Conservation (phyloP, 768 basidiomycete genomes). For the Boletus subcaerulescens region DNA sequence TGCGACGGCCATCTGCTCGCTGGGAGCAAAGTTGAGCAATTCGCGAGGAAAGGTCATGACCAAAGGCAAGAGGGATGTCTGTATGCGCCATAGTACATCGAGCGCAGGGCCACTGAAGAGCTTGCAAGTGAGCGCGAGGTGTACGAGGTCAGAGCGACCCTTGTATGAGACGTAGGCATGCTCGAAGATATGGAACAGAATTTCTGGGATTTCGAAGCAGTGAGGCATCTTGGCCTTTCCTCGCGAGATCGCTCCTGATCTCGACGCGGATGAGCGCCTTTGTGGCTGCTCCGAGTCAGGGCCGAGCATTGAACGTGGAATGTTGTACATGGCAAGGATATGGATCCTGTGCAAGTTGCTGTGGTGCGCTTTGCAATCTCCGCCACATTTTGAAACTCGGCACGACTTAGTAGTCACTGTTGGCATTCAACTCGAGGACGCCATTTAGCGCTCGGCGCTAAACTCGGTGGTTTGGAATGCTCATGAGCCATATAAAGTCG, state of each 20-base stretch:
- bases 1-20: conserved; percentile 13
- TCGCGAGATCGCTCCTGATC: background rate
- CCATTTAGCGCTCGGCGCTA: conserved; percentile 4
- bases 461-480: conserved; percentile 8
- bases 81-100: conserved; percentile 21
- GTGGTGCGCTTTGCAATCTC: background rate
- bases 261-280: background rate
- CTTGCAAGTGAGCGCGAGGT: conserved; percentile 18
- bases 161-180: conserved; percentile 4
- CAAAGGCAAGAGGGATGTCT: conserved; percentile 18
- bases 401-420: no score
- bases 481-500: conserved; percentile 19
- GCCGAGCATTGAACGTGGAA: background rate
- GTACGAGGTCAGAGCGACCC: conserved; percentile 12
- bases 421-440: no score
- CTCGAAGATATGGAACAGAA: conserved; percentile 17
- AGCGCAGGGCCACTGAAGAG: conserved; percentile 17
- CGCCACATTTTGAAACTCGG: background rate
- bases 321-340: background rate
- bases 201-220: conserved; percentile 19
- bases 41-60: conserved; percentile 17
- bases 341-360: background rate
- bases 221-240: background rate
- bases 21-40: conserved; percentile 13
- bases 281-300: background rate